A percentile compares a stretch with the other conserved stretches of the same genome.
Evolutionary conservation across 441 rosid genomes (phyloP).

Genomic region (Biscutella laevigata): DNA sequence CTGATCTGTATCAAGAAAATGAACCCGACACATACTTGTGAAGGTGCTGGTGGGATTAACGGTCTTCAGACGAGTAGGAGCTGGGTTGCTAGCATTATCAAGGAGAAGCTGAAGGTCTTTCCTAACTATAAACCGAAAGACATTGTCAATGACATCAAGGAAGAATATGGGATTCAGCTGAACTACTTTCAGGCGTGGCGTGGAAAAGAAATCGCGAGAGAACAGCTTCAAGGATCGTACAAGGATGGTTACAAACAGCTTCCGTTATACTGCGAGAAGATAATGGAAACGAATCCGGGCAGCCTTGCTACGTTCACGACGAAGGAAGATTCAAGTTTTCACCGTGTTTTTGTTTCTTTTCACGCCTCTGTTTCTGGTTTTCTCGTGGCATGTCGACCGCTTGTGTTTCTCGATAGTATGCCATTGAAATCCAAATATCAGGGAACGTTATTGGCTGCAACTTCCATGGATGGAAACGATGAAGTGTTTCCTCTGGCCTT

Average conservation of each 20-base stretch:
- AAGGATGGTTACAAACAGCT: conserved; percentile 82
- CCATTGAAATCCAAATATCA: conserved; percentile 80
- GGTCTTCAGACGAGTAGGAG: conserved; percentile 87
- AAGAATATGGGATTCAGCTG: conserved; percentile 77
- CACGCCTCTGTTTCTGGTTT: conserved; percentile 74
- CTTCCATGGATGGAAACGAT: conserved; percentile 79
- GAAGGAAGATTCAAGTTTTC: conserved; percentile 85
- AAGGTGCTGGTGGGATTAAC: conserved; percentile 52
- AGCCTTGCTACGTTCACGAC: conserved; percentile 74
- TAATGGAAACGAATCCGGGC: conserved; percentile 76
- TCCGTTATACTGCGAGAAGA: conserved; percentile 71
- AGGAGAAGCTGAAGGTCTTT: conserved; percentile 68
- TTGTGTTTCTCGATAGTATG: conserved; percentile 74
- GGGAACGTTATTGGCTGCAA: conserved; percentile 67
- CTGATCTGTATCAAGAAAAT: conserved; percentile 80
- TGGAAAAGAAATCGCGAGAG: conserved; percentile 88
- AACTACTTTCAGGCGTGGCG: conserved; percentile 95
- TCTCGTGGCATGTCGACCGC: conserved; percentile 74
- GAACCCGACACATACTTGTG: conserved; percentile 80
- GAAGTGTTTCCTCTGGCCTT: conserved; percentile 79
- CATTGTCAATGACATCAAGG: conserved; percentile 72
- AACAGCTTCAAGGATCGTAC: conserved; percentile 86
- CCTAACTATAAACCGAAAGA: conserved; percentile 91
- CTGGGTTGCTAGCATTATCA: conserved; percentile 91
- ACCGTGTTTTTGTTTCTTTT: conserved; percentile 71